Evolutionary conservation across 805 yeast species (phyloP).

Genomic region (Torulaspora quercuum): DNA sequence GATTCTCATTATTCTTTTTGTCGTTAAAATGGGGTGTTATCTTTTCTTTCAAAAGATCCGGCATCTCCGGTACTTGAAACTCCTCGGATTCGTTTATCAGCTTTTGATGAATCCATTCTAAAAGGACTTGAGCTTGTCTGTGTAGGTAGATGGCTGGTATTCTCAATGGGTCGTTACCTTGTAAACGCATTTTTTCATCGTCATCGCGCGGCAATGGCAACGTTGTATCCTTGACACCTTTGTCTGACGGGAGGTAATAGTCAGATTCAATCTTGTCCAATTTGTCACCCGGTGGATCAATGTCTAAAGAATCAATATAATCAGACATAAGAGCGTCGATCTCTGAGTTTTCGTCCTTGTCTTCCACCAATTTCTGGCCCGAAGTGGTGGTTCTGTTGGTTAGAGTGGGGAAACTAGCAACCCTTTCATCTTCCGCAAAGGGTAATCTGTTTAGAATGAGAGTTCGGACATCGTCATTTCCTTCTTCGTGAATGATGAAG

Average conservation of each 20-base stretch:
- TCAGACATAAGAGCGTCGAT: conserved; percentile 44
- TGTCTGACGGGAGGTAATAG: conserved; percentile 19
- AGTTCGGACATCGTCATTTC: conserved; percentile 29
- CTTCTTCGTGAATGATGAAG: conserved; percentile 22
- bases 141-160: conserved; percentile 36
- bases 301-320: conserved; percentile 44
- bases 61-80: conserved; percentile 31
- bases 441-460: conserved; percentile 59
- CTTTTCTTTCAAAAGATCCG: conserved; percentile 22
- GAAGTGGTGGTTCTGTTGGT: conserved; percentile 36
- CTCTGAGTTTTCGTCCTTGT: conserved; percentile 41
- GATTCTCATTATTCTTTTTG: conserved; percentile 11
- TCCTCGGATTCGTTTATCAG: conserved; percentile 18
- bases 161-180: conserved; percentile 27
- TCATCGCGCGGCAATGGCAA: conserved; percentile 25
- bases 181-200: conserved; percentile 14
- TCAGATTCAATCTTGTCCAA: conserved; percentile 4
- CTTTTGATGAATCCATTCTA: conserved; percentile 28
- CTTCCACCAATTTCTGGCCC: conserved; percentile 27
- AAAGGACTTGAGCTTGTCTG: conserved; percentile 27
- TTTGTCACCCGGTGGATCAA: conserved; percentile 27
- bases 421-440: conserved; percentile 68
- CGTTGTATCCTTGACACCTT: conserved; percentile 18
- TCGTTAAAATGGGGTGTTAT: conserved; percentile 18
- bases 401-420: conserved; percentile 50